phyloP scores from a whole-genome alignment of 805 yeast species.

The Candida glaebosa region DNA sequence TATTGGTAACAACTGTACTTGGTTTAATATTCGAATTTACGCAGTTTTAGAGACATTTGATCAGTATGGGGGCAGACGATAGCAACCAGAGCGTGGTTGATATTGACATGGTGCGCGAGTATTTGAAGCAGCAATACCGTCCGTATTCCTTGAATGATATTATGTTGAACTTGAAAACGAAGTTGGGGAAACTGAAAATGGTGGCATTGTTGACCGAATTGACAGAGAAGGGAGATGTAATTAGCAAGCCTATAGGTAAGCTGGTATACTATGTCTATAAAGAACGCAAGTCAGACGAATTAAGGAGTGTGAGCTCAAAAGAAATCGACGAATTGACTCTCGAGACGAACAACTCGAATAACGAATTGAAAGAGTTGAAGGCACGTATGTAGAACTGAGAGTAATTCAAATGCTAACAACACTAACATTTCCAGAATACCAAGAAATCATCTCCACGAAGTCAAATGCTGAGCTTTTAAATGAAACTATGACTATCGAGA shows the following conservation, averaged over 20 bases:
- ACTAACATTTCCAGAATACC: neutral
- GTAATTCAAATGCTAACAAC: too few species aligned
- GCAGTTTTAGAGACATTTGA: neutral
- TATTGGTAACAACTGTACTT: too few species aligned
- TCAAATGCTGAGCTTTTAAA: neutral
- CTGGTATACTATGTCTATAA: constrained; percentile 39
- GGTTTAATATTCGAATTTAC: neutral
- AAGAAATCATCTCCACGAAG: neutral
- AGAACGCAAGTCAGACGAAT: constrained; percentile 17
- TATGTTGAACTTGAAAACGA: constrained; percentile 41
- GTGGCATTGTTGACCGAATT: constrained; percentile 35
- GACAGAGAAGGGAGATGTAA: constrained; percentile 26
- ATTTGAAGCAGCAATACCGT: constrained; percentile 41
- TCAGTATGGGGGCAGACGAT: too few species aligned
- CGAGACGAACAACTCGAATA: neutral
- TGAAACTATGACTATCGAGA: neutral
- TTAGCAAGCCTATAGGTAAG: constrained; percentile 43
- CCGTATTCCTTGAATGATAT: constrained; percentile 50
- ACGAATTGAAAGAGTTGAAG: neutral
- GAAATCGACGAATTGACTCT: neutral
- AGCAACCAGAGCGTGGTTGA: too few species aligned
- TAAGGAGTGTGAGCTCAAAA: neutral
- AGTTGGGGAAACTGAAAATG: constrained; percentile 30
- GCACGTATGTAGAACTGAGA: neutral
- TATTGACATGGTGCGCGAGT: constrained; percentile 25